These are phyloP conservation scores for Fusarium musae DNA, from an alignment of 2,329 filamentous ascomycete species.

Conservation along the genomic window DNA sequence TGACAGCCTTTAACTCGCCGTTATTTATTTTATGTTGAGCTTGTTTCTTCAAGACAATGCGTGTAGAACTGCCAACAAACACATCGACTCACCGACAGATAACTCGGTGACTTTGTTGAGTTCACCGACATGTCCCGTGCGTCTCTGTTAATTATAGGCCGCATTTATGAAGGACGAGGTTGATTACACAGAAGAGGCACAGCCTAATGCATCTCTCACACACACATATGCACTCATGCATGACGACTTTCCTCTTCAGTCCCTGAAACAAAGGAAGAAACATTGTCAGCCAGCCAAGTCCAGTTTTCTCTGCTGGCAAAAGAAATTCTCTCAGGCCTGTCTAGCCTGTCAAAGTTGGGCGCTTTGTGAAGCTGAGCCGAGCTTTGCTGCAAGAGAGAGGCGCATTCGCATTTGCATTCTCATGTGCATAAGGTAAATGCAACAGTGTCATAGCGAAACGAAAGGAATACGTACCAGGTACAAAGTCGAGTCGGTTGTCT, in stretches of 20 bases:
- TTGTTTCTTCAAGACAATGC: neutral
- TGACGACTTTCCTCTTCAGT: neutral
- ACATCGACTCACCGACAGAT: conserved; percentile 17
- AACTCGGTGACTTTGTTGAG: conserved; percentile 9
- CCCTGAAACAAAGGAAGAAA: conserved; percentile 14
- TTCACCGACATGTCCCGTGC: conserved; percentile 29
- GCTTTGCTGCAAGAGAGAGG: conserved; percentile 27
- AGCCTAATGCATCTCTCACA: conserved; percentile 11
- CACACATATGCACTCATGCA: conserved; percentile 1
- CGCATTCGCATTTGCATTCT: conserved; percentile 3
- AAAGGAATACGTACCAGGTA: conserved; percentile 6
- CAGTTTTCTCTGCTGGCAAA: neutral
- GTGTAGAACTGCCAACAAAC: neutral
- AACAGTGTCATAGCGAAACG: neutral
- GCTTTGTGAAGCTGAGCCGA: conserved; percentile 23
- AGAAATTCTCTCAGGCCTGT: neutral
- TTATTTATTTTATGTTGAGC: neutral
- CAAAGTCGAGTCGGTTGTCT: conserved; percentile 32
- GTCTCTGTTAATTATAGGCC: neutral
- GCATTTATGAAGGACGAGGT: conserved; percentile 15
- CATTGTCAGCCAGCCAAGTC: neutral
- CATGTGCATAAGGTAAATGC: neutral
- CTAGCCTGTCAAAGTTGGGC: conserved; percentile 11
- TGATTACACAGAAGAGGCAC: conserved; percentile 7
- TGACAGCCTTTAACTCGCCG: neutral